Conservation (phyloP, 2,329 filamentous ascomycete genomes). For the Penicillium polonicum region DNA sequence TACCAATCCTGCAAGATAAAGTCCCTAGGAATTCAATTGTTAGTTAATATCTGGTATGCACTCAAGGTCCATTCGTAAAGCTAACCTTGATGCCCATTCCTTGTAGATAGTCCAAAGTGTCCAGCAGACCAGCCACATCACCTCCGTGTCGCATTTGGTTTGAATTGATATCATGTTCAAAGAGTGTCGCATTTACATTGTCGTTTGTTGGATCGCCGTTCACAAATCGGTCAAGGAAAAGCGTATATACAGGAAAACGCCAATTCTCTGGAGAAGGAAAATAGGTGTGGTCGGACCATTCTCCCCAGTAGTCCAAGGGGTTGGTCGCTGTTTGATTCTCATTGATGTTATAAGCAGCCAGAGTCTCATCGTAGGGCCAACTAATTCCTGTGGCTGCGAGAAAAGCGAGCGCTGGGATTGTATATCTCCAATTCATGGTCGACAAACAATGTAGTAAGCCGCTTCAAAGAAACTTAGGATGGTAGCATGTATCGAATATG, state of each 20-base stretch:
- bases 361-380: constrained; percentile 51
- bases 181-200: constrained; percentile 60
- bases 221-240: constrained; percentile 63
- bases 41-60: not conserved
- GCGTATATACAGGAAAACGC: constrained; percentile 65
- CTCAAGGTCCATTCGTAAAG: not conserved
- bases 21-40: constrained; percentile 40
- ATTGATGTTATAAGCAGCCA: constrained; percentile 61
- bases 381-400: constrained; percentile 26
- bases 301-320: constrained; percentile 59
- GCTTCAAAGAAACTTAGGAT: constrained; percentile 13
- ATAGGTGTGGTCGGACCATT: constrained; percentile 55
- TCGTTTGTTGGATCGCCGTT: constrained; percentile 66
- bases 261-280: constrained; percentile 59
- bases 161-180: constrained; percentile 60
- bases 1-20: constrained; percentile 64
- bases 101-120: constrained; percentile 63
- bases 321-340: constrained; percentile 55
- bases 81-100: constrained; percentile 62
- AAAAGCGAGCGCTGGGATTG: constrained; percentile 28
- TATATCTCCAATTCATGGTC: constrained; percentile 35
- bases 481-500: constrained; percentile 22
- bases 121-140: constrained; percentile 57
- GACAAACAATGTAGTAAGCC: constrained; percentile 9
- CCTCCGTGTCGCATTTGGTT: constrained; percentile 65